phyloP scores from a whole-genome alignment of 768 basidiomycete species.

The Mycena latifolia region DNA sequence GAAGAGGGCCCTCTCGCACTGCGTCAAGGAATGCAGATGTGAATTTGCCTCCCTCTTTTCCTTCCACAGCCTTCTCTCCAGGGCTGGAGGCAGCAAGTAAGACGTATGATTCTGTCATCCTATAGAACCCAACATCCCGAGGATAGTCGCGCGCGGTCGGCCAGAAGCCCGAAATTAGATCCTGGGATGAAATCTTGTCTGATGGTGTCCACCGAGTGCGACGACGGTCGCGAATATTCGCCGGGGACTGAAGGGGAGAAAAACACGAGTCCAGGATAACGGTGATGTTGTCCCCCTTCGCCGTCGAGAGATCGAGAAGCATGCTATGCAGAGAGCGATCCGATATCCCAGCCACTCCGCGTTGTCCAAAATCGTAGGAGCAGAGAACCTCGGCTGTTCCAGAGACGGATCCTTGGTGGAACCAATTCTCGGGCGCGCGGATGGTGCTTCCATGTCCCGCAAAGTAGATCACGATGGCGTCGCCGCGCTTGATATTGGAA shows the following conservation, averaged over 20 bases:
- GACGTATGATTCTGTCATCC: conserved; percentile 55
- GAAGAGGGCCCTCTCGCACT: conserved; percentile 60
- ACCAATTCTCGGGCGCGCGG: neutral
- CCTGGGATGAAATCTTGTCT: conserved; percentile 61
- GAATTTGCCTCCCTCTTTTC: conserved; percentile 72
- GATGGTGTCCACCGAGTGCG: conserved; percentile 73
- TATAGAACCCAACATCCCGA: conserved; percentile 58
- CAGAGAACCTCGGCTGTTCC: conserved; percentile 70
- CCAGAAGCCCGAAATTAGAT: conserved; percentile 60
- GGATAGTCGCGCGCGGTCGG: conserved; percentile 44
- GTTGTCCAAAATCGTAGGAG: conserved; percentile 74
- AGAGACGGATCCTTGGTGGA: conserved; percentile 47
- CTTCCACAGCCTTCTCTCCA: conserved; percentile 68
- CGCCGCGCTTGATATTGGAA: conserved; percentile 66
- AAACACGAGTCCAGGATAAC: conserved; percentile 77
- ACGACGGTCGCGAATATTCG: conserved; percentile 56
- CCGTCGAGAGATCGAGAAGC: conserved; percentile 63
- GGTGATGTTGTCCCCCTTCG: conserved; percentile 79
- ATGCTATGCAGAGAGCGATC: conserved; percentile 74
- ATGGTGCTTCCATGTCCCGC: conserved; percentile 62
- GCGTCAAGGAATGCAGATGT: conserved; percentile 65
- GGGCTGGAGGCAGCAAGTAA: conserved; percentile 69
- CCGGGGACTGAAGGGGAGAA: conserved; percentile 54
- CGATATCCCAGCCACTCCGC: conserved; percentile 69
- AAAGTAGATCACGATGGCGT: conserved; percentile 77